phyloP scores from a whole-genome alignment of 768 basidiomycete species.

The Leccinum uliginosum region DNA sequence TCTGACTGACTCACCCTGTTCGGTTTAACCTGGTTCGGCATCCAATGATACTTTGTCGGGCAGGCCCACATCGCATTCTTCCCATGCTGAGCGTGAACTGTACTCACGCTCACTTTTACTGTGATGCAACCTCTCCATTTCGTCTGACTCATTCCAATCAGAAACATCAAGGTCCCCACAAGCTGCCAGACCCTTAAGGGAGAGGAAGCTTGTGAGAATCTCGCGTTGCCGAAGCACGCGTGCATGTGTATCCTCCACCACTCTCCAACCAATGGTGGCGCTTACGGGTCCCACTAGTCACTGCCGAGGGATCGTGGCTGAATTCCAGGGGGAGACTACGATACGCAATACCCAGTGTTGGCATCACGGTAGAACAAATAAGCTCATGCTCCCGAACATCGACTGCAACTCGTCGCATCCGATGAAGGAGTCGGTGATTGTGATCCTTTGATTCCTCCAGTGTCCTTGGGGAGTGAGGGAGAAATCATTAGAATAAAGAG shows the following conservation, averaged over 20 bases:
- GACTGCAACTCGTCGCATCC: slow-evolving; percentile 60
- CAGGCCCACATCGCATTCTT: no score
- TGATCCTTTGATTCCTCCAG: slow-evolving; percentile 55
- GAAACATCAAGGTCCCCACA: no score
- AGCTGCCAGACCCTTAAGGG: not conserved
- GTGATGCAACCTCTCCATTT: no score
- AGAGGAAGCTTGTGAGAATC: slow-evolving; percentile 46
- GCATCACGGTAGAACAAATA: slow-evolving; percentile 49
- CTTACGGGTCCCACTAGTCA: slow-evolving; percentile 60
- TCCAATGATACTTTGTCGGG: no score
- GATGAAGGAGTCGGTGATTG: slow-evolving; percentile 65
- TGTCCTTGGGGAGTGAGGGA: slow-evolving; percentile 37
- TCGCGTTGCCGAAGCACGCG: slow-evolving; percentile 61
- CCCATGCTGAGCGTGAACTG: no score
- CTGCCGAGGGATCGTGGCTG: slow-evolving; percentile 70
- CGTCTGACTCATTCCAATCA: no score
- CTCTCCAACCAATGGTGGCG: slow-evolving; percentile 63
- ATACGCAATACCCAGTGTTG: slow-evolving; percentile 44
- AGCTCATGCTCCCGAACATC: slow-evolving; percentile 64
- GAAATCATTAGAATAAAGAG: not conserved
- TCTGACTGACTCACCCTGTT: no score
- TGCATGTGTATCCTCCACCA: slow-evolving; percentile 70
- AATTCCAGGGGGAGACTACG: slow-evolving; percentile 59
- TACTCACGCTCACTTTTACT: no score
- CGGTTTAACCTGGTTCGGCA: no score